Base-by-base conservation (phyloP, 2,329 filamentous ascomycete species). In the Diplodia intermedia region DNA sequence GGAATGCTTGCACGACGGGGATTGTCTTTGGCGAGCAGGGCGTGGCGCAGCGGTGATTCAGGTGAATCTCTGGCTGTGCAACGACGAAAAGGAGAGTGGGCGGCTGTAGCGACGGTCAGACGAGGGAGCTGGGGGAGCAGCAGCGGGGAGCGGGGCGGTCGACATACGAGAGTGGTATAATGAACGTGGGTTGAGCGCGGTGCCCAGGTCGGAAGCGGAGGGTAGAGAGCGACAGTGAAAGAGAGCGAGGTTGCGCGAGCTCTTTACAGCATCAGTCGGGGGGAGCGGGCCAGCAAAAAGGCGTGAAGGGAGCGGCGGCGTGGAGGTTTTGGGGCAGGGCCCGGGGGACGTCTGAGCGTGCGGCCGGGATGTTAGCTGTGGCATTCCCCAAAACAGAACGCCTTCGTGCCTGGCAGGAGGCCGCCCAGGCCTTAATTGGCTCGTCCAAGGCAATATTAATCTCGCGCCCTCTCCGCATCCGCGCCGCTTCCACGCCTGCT, bases 361-460 rank as follows among this genome's bases (percentile, higher is more conserved):
- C 47, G 47, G 23, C 61, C 47, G 36, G 61, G 61, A 43, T 65
- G 61, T 65, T 65, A 65, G 66, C 56, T 53, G 20, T 54, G 26
- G 23, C 66, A 68, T 68, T 63, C 66, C 66, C 66, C 66, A 63
- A 68, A 63, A 63, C 66, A 68, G 63, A 55, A 53, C 52, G 38
- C 63, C 36, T 54, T 50, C 62, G 62, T 65, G 62, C 62, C 62
- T 65, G 61, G 61, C 57, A 65, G 61, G 50, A 53, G 60, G 18
- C 23, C 60, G 62, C 50, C 62, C 50, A 55, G 63, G 20, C 63
- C n/a, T 36, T 56, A 31, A 66, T 66, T 66, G 63, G 63, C 63
- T 56, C 50, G 54, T 56, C 54, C 54, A 38, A 40, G 31, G 31
- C 63, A 66, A 66, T 66, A 54, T 20, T 62, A 65, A 65, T 54